Percentiles rank a stretch among this genome's conserved stretches.
phyloP scores from a whole-genome alignment of 768 basidiomycete species.

The Amanita polypyramis region DNA sequence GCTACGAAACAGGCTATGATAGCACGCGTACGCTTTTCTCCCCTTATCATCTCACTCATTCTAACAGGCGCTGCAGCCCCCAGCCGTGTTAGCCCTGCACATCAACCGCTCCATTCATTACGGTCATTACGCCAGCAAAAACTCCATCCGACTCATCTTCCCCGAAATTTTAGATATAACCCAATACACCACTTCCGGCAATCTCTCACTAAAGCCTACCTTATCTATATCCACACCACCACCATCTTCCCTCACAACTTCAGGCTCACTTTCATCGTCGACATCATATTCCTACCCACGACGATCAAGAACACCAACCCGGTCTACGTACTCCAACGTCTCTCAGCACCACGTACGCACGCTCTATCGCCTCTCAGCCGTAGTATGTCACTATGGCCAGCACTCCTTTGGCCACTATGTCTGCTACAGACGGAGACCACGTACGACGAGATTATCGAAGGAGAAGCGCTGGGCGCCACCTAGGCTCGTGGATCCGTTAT shows the following conservation, averaged over 20 bases:
- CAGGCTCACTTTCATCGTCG: background rate
- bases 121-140: conserved; percentile 73
- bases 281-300: conserved; percentile 16
- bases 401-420: conserved; percentile 95
- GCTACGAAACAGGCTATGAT: conserved; percentile 91
- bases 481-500: conserved; percentile 33
- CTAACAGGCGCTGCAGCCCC: conserved; percentile 45
- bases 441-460: conserved; percentile 25
- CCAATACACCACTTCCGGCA: conserved; percentile 76
- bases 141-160: conserved; percentile 70
- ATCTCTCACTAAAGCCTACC: conserved; percentile 59
- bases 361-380: conserved; percentile 77
- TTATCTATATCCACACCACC: conserved; percentile 64
- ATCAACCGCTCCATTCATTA: conserved; percentile 84
- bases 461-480: conserved; percentile 19
- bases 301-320: conserved; percentile 46
- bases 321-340: conserved; percentile 27
- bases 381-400: conserved; percentile 89
- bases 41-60: background rate
- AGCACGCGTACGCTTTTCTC: conserved; percentile 52
- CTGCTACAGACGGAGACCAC: conserved; percentile 79
- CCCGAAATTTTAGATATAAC: conserved; percentile 86
- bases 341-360: conserved; percentile 31
- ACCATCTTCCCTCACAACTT: conserved; percentile 26
- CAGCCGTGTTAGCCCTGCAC: conserved; percentile 78